Evolutionary conservation across 2,329 filamentous ascomycete species (phyloP).

Genomic region (Lachnellula occidentalis): DNA sequence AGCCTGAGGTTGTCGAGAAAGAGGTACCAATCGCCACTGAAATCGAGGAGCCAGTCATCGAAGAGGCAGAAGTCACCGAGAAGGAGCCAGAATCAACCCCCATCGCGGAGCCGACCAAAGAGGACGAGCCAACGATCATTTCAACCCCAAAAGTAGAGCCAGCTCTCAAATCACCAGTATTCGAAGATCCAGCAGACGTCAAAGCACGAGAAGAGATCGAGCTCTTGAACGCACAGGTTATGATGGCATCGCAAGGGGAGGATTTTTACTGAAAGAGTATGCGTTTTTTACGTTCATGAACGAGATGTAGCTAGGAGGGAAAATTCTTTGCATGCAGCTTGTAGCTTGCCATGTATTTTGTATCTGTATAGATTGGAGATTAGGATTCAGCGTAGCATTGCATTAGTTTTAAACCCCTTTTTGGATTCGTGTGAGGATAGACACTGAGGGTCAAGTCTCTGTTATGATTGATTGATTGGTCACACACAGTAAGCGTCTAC

Average conservation of each 20-base stretch:
- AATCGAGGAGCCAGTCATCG: background rate
- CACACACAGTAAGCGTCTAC: too few species aligned
- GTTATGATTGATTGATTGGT: too few species aligned
- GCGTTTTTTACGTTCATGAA: too few species aligned
- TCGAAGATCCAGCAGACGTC: slow-evolving; percentile 22
- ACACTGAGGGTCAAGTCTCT: too few species aligned
- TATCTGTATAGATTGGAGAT: too few species aligned
- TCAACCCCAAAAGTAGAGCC: slow-evolving; percentile 9
- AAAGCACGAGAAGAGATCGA: slow-evolving; percentile 25
- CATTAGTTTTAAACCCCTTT: too few species aligned
- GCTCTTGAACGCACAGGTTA: slow-evolving; percentile 23
- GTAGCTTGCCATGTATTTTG: too few species aligned
- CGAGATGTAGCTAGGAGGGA: too few species aligned
- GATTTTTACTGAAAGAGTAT: too few species aligned
- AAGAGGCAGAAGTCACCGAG: slow-evolving; percentile 7
- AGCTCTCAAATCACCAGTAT: background rate
- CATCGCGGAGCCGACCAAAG: background rate
- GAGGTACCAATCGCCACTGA: background rate
- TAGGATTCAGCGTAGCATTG: too few species aligned
- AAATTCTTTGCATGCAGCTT: too few species aligned
- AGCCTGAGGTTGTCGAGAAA: slow-evolving; percentile 1
- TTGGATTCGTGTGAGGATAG: too few species aligned
- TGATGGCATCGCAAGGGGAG: slow-evolving; percentile 13
- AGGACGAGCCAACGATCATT: background rate
- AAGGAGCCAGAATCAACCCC: background rate